Evolutionary conservation across 2,329 filamentous ascomycete species (phyloP), one percentile per base, ranked within the genome.

Genomic region (Colletotrichum paranaense): DNA sequence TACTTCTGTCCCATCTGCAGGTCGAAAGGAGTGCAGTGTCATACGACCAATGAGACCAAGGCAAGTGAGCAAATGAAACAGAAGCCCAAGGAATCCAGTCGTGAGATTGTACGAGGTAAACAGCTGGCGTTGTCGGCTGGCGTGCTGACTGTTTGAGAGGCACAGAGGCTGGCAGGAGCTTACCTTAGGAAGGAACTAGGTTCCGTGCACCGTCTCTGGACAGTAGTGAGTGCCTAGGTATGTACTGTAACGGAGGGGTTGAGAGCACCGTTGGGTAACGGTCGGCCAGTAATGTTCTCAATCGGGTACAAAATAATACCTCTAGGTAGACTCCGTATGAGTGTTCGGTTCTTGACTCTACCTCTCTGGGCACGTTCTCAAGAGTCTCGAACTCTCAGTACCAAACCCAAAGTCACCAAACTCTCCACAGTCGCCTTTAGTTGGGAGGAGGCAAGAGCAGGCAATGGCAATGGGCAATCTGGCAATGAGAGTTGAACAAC

Each of bases 1-100:
- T 35, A 57, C 68, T 57, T 71, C 35, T 62, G 52, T 49, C 58
- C 32, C 53, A 52, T 56, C 67, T 76, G 74, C 71, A 74, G 74
- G 65, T 55, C 24, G 46, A 75, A 74, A 76, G 74, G 74, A 74
- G 75, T 74, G 71, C 74, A 75, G 62, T 8, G 53, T 55, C 49
- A 38, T 38, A 8, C 19, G 55, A 59, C 74, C 72, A 76, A 74
- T 75, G 28, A 64, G 66, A 62, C 28, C 46, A 26, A 52, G 38
- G 62, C 60, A 57, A 30, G 49, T 38, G 42, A 57, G 65, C 60
- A 68, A n/a, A 56, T 76, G 75, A 76, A 76, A 76, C 74, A 76
- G 75, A 76, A 76, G 11, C 72, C 52, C 57, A 28, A 63, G 59
- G 74, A 75, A 75, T 56, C 66, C 49, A 58, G 52, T 59, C 68